phyloP scores from a whole-genome alignment of 148 eudicot species.

The Arctostaphylos glauca region DNA sequence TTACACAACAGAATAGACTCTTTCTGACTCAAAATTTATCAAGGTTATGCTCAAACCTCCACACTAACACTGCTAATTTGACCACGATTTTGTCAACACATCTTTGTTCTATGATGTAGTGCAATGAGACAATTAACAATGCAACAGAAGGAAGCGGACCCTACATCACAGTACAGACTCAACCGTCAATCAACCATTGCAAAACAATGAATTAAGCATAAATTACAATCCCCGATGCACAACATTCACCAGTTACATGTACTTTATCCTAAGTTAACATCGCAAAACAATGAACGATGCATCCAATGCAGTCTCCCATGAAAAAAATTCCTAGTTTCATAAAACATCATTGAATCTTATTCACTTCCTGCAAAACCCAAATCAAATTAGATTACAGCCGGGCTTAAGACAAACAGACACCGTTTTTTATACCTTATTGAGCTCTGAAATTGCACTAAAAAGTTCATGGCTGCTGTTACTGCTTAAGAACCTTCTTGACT shows the following conservation, averaged over 20 bases:
- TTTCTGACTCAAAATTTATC: too few species aligned
- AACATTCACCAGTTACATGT: background rate
- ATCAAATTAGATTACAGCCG: background rate
- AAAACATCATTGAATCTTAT: too few species aligned
- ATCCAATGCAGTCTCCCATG: too few species aligned
- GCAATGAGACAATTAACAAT: background rate
- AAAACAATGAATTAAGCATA: background rate
- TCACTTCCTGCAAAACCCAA: too few species aligned
- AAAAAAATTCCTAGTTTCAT: too few species aligned
- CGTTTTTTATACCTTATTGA: slow-evolving; percentile 56
- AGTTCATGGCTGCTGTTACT: slow-evolving; percentile 36
- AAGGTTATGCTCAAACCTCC: too few species aligned
- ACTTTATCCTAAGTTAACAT: too few species aligned
- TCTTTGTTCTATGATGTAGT: background rate
- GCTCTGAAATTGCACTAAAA: slow-evolving; percentile 53
- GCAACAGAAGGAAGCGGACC: background rate
- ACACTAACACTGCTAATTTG: background rate
- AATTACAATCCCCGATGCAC: background rate
- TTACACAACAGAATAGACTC: too few species aligned
- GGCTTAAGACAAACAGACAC: background rate
- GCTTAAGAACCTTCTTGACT: slow-evolving; percentile 38
- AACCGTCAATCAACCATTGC: background rate
- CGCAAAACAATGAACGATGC: too few species aligned
- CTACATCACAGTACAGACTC: too few species aligned
- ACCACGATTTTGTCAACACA: background rate